A percentile compares a stretch with the other conserved stretches of the same genome.
Conservation (phyloP, 2,329 filamentous ascomycete species). For the Microthyrium microscopicum region DNA sequence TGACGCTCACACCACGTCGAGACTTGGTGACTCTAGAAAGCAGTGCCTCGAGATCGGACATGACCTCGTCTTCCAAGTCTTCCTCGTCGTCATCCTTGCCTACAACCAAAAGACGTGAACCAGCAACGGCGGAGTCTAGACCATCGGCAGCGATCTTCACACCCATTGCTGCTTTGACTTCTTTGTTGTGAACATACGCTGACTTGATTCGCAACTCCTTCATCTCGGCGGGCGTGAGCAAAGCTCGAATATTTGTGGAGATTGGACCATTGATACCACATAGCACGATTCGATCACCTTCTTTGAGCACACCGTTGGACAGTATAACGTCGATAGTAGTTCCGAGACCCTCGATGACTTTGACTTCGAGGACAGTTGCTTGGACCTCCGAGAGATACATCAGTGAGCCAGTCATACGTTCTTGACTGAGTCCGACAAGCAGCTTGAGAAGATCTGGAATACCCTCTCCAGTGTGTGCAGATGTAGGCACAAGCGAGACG, state of each 20-base stretch:
- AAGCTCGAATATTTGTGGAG: slow-evolving; percentile 81
- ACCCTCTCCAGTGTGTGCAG: slow-evolving; percentile 96
- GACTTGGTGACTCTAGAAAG: slow-evolving; percentile 84
- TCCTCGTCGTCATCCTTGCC: slow-evolving; percentile 93
- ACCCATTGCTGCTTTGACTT: slow-evolving; percentile 94
- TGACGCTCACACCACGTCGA: slow-evolving; percentile 87
- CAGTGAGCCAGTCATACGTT: slow-evolving; percentile 89
- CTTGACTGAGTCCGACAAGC: slow-evolving; percentile 78
- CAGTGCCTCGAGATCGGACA: slow-evolving; percentile 80
- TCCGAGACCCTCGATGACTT: slow-evolving; percentile 95
- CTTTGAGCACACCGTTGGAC: slow-evolving; percentile 84
- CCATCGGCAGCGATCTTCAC: slow-evolving; percentile 97
- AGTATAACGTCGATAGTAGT: slow-evolving; percentile 97
- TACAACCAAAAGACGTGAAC: slow-evolving; percentile 84
- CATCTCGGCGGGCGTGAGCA: slow-evolving; percentile 82
- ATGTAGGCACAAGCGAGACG: slow-evolving; percentile 94
- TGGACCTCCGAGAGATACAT: slow-evolving; percentile 99
- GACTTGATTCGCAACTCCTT: slow-evolving; percentile 93
- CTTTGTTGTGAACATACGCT: slow-evolving; percentile 95
- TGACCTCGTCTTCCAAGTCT: slow-evolving; percentile 90
- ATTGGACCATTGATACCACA: slow-evolving; percentile 97
- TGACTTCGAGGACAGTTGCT: slow-evolving; percentile 94
- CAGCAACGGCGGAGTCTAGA: slow-evolving; percentile 88
- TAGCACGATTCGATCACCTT: slow-evolving; percentile 86
- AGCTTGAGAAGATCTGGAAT: slow-evolving; percentile 98